These are phyloP conservation scores for Sarocladiaceae sp. DNA, from an alignment of 2,329 filamentous ascomycete genomes.

Conservation along the genomic window DNA sequence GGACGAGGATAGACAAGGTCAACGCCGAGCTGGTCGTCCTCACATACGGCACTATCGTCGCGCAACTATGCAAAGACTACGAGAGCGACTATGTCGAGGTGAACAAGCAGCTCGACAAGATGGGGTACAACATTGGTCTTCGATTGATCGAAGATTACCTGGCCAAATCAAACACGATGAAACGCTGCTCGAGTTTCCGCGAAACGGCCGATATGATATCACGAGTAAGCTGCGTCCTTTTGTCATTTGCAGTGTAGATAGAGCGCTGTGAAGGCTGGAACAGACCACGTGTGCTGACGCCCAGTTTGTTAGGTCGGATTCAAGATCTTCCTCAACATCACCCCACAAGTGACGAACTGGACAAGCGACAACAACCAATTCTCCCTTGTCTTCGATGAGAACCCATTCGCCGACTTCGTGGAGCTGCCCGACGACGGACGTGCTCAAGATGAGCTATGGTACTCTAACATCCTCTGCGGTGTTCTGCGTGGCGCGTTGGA, in stretches of 20 bases:
- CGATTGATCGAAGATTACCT: conserved; percentile 96
- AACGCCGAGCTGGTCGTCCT: conserved; percentile 95
- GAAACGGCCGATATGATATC: conserved; percentile 97
- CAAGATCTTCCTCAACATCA: conserved; percentile 98
- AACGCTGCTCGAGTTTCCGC: conserved; percentile 83
- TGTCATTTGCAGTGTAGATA: not conserved
- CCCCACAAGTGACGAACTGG: conserved; percentile 91
- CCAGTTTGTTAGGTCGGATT: conserved; percentile 75
- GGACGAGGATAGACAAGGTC: conserved; percentile 93
- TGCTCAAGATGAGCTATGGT: conserved; percentile 96
- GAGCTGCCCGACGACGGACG: conserved; percentile 93
- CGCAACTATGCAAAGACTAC: conserved; percentile 93
- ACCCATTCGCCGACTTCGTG: conserved; percentile 93
- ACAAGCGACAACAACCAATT: conserved; percentile 94
- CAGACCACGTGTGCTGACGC: not conserved
- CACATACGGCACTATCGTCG: conserved; percentile 96
- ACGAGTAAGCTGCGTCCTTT: conserved; percentile 53
- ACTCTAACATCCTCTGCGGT: conserved; percentile 93
- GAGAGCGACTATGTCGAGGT: conserved; percentile 91
- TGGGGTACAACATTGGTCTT: conserved; percentile 98
- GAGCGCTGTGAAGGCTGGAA: not conserved
- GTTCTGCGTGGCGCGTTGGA: conserved; percentile 86
- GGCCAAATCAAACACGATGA: conserved; percentile 85
- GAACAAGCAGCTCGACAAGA: conserved; percentile 96
- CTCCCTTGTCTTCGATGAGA: conserved; percentile 93